Conservation (phyloP, 1,284 basidiomycete genomes). For the Apiotrichum gracile region DNA sequence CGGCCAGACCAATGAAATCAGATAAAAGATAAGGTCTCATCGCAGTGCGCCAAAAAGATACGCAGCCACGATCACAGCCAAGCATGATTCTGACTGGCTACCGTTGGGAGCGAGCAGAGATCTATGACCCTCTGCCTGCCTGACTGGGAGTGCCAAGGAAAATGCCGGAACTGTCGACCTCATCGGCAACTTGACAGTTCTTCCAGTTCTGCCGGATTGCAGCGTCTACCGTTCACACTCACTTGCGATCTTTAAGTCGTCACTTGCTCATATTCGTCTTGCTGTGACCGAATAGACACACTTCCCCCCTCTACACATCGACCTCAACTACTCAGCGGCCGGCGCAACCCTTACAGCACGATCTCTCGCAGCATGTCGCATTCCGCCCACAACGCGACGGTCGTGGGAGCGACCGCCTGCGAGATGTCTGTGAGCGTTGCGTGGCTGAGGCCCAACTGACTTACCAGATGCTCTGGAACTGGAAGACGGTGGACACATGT, state of each 20-base stretch:
- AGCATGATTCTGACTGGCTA: neutral
- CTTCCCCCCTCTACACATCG: too few relatives aligned
- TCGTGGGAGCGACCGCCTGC: neutral
- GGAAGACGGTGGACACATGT: conserved; percentile 28
- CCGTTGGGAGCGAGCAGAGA: neutral
- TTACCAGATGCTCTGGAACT: conserved; percentile 33
- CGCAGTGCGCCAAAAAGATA: neutral
- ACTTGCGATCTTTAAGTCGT: too few relatives aligned
- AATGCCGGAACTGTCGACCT: too few relatives aligned
- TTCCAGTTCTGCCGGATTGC: too few relatives aligned
- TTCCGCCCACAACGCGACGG: neutral
- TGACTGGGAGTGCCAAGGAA: too few relatives aligned
- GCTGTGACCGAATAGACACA: too few relatives aligned
- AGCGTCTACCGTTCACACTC: too few relatives aligned
- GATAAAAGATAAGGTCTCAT: neutral
- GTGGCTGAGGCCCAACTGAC: neutral
- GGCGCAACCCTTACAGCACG: too few relatives aligned
- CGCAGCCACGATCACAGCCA: neutral
- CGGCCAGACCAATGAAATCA: neutral
- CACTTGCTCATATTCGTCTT: too few relatives aligned
- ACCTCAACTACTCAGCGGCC: too few relatives aligned
- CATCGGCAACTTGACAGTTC: too few relatives aligned
- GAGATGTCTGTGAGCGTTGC: neutral
- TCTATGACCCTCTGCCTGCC: too few relatives aligned
- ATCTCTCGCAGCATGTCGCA: neutral